Evolutionary conservation across 805 yeast species (phyloP).

Genomic region (Candida boleticola): DNA sequence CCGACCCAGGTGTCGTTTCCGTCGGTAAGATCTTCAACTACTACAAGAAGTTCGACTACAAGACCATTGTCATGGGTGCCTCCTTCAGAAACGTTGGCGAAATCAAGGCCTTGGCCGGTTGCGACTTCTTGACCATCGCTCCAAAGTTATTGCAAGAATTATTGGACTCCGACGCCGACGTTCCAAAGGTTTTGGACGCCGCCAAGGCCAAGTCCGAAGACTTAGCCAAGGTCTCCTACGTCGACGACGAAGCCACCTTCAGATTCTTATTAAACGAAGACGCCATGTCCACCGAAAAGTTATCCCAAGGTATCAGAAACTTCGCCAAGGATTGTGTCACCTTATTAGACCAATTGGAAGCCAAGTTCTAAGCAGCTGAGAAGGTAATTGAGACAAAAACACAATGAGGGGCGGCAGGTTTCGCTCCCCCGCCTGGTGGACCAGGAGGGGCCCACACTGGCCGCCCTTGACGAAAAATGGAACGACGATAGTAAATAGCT

Average conservation of each 20-base stretch:
- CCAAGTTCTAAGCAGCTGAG: slow-evolving; percentile 47
- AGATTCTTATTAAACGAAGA: slow-evolving; percentile 91
- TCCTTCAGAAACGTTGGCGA: slow-evolving; percentile 95
- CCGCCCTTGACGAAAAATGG: too few species aligned
- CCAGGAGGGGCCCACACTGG: too few species aligned
- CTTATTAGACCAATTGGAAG: slow-evolving; percentile 63
- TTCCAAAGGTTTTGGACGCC: slow-evolving; percentile 81
- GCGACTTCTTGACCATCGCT: slow-evolving; percentile 92
- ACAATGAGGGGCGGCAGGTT: too few species aligned
- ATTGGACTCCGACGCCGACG: slow-evolving; percentile 68
- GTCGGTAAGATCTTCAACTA: slow-evolving; percentile 90
- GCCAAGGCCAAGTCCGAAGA: slow-evolving; percentile 52
- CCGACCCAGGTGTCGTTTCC: slow-evolving; percentile 95
- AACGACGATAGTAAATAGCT: too few species aligned
- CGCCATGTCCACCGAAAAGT: slow-evolving; percentile 97
- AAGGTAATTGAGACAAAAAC: too few species aligned
- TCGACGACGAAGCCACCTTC: slow-evolving; percentile 86
- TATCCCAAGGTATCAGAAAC: slow-evolving; percentile 96
- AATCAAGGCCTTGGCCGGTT: slow-evolving; percentile 95
- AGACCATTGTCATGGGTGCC: slow-evolving; percentile 99
- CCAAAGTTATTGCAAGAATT: slow-evolving; percentile 90
- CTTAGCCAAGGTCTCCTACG: slow-evolving; percentile 69
- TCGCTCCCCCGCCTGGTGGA: too few species aligned
- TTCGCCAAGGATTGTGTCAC: slow-evolving; percentile 92
- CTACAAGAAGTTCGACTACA: slow-evolving; percentile 95